phyloP scores from a whole-genome alignment of 2,329 filamentous ascomycete genomes.

The Colletotrichum ledebouriae region DNA sequence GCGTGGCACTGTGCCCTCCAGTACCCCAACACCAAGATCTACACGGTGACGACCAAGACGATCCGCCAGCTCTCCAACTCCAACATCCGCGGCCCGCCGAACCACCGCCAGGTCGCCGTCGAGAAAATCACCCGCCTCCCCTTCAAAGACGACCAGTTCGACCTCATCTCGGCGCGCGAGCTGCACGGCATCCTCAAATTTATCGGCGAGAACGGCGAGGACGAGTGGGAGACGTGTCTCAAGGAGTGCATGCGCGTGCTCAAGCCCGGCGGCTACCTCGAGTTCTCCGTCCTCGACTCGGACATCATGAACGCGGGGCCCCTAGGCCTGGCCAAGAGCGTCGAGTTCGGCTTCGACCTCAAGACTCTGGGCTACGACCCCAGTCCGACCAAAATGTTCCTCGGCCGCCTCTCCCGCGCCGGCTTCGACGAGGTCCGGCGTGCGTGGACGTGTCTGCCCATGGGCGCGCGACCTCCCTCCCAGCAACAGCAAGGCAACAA shows the following conservation, averaged over 20 bases:
- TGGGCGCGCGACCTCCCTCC: conserved; percentile 70
- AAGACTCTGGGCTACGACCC: conserved; percentile 93
- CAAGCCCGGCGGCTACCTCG: conserved; percentile 92
- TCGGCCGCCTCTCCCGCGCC: conserved; percentile 78
- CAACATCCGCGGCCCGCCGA: conserved; percentile 84
- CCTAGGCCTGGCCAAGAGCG: conserved; percentile 82
- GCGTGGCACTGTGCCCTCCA: conserved; percentile 92
- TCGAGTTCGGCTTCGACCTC: conserved; percentile 93
- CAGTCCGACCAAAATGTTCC: conserved; percentile 83
- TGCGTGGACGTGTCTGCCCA: conserved; percentile 89
- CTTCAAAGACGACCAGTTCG: conserved; percentile 88
- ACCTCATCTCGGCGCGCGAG: conserved; percentile 90
- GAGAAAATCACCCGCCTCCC: conserved; percentile 83
- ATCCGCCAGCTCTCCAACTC: conserved; percentile 78
- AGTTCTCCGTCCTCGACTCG: conserved; percentile 91
- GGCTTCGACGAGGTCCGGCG: conserved; percentile 87
- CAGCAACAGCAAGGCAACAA: conserved; percentile 44
- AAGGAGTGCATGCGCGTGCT: conserved; percentile 90
- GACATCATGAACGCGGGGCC: conserved; percentile 90
- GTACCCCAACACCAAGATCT: conserved; percentile 87
- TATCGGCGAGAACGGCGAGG: conserved; percentile 73
- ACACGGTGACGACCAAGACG: conserved; percentile 85
- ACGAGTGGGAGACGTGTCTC: conserved; percentile 91
- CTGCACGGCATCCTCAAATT: conserved; percentile 88
- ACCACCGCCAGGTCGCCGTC: conserved; percentile 88